These are phyloP conservation scores for Podaxis sp. DNA, from an alignment of 768 basidiomycete genomes.

Conservation along the genomic window DNA sequence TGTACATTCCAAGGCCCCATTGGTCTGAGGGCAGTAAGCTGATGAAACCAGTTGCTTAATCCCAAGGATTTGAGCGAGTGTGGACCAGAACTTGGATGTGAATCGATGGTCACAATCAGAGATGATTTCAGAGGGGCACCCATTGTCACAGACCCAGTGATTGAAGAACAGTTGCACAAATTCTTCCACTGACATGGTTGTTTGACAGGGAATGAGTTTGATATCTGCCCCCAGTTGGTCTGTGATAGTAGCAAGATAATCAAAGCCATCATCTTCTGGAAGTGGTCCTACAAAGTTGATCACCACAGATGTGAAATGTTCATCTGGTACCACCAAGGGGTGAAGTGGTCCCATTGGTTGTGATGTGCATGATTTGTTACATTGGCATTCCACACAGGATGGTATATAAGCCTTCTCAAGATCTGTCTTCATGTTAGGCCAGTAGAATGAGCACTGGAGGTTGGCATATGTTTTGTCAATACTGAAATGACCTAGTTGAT, in stretches of 20 bases:
- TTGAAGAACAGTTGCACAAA: not conserved
- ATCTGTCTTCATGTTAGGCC: not conserved
- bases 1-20: conserved; percentile 25
- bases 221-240: conserved; percentile 17
- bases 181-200: conserved; percentile 19
- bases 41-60: not conserved
- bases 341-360: conserved; percentile 28
- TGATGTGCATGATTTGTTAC: conserved; percentile 29
- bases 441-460: not conserved
- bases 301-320: conserved; percentile 19
- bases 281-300: conserved; percentile 37
- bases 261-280: conserved; percentile 26
- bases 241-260: conserved; percentile 22
- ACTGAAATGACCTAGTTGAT: not conserved
- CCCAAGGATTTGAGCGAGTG: not conserved
- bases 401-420: not conserved
- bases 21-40: conserved; percentile 21
- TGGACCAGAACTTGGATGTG: not conserved
- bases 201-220: conserved; percentile 9
- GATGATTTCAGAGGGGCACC: not conserved
- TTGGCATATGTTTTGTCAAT: not conserved
- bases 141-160: not conserved
- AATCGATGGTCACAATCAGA: not conserved
- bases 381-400: not conserved
- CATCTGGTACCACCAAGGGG: conserved; percentile 25